phyloP scores from a whole-genome alignment of 805 yeast species.

The Starmerella bombicola region DNA sequence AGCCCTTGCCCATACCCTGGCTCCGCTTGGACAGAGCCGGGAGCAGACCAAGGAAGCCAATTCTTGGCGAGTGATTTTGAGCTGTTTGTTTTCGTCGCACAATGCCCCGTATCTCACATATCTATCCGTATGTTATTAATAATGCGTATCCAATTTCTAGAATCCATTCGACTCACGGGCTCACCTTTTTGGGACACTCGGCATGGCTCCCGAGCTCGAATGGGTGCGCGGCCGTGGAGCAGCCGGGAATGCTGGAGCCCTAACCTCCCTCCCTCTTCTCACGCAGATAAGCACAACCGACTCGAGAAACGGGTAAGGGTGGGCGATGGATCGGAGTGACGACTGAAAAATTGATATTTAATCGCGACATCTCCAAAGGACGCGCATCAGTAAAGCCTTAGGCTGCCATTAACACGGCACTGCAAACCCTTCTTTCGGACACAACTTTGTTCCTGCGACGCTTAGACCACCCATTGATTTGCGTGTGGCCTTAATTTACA shows the following conservation, averaged over 20 bases:
- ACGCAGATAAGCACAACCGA: constrained; percentile 17
- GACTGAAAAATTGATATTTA: constrained; percentile 16
- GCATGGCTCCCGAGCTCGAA: not conserved
- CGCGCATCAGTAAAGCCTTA: not conserved
- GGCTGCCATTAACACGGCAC: constrained; percentile 4
- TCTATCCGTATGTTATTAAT: too few species aligned
- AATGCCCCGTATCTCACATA: too few species aligned
- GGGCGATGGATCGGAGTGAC: not conserved
- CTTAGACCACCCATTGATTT: constrained; percentile 18
- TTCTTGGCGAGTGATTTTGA: too few species aligned
- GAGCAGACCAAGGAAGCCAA: too few species aligned
- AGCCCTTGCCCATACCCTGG: too few species aligned
- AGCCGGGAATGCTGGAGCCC: constrained; percentile 2
- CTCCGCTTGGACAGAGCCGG: too few species aligned
- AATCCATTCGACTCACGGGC: too few species aligned
- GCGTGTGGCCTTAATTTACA: constrained; percentile 10
- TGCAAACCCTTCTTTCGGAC: not conserved
- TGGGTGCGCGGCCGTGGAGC: not conserved
- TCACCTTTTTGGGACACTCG: too few species aligned
- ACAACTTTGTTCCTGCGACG: not conserved
- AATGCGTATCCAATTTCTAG: too few species aligned
- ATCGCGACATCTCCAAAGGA: constrained; percentile 7
- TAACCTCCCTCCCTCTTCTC: not conserved
- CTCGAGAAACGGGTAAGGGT: constrained; percentile 13
- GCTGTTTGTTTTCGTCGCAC: too few species aligned